phyloP scores from a whole-genome alignment of 108 stramenopile species.

The Fragilariopsis cylindrus region DNA sequence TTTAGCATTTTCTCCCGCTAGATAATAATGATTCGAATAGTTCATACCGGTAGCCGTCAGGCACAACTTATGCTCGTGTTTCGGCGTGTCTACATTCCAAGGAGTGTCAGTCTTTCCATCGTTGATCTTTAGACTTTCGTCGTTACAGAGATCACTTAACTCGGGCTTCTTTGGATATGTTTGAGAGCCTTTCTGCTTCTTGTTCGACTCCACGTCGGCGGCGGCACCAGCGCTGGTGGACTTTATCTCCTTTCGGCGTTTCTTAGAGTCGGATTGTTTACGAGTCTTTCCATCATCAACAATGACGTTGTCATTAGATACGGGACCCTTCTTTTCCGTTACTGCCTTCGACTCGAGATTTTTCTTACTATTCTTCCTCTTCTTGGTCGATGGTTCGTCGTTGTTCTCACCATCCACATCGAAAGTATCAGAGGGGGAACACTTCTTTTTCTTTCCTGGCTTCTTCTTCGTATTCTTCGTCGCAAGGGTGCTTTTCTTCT shows the following conservation, averaged over 20 bases:
- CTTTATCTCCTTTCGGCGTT: background rate
- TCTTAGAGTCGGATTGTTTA: background rate
- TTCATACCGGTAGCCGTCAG: background rate
- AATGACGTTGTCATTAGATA: too few species aligned
- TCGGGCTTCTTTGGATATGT: background rate
- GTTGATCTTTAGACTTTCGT: background rate
- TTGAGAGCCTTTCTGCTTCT: background rate
- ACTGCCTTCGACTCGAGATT: background rate
- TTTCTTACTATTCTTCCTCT: background rate
- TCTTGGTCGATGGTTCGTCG: background rate
- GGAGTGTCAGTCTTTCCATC: background rate
- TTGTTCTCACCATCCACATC: background rate
- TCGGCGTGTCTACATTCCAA: background rate
- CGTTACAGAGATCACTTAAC: constrained; percentile 8
- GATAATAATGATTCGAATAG: background rate
- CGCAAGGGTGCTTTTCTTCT: background rate
- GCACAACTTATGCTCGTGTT: background rate
- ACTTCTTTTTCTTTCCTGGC: background rate
- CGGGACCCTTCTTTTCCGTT: background rate
- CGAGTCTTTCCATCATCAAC: too few species aligned
- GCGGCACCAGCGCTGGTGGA: background rate
- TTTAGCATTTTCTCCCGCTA: background rate
- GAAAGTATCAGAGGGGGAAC: background rate
- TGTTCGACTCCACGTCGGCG: background rate
- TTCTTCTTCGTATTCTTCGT: too few species aligned